Conservation (phyloP, 805 yeast genomes). For the Spathaspora gorwiae region DNA sequence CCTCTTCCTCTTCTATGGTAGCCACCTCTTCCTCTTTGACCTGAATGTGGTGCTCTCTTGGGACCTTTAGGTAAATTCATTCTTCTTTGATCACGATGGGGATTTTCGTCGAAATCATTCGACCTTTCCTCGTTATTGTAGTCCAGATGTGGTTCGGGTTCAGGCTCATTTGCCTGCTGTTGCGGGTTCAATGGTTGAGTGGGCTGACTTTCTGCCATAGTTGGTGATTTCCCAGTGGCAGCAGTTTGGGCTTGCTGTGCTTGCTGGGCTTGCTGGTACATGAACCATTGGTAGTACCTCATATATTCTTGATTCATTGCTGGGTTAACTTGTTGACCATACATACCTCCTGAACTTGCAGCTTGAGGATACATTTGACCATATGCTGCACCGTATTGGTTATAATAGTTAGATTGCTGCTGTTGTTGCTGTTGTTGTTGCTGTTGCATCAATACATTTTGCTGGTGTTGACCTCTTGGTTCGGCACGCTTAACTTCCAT, state of each 20-base stretch:
- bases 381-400: slow-evolving; percentile 19
- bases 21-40: slow-evolving; percentile 28
- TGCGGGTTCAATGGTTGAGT: slow-evolving; percentile 43
- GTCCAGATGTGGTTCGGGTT: slow-evolving; percentile 3
- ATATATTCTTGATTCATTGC: slow-evolving; percentile 63
- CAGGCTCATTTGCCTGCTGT: slow-evolving; percentile 25
- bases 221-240: neutral
- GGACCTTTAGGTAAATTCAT: slow-evolving; percentile 51
- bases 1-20: slow-evolving; percentile 30
- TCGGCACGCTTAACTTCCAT: slow-evolving; percentile 84
- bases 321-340: slow-evolving; percentile 34
- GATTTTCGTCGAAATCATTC: slow-evolving; percentile 10
- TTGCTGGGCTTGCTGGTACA: slow-evolving; percentile 43
- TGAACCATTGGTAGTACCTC: slow-evolving; percentile 62
- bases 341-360: slow-evolving; percentile 9
- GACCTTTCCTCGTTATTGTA: slow-evolving; percentile 5
- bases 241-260: slow-evolving; percentile 26
- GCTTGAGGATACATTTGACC: slow-evolving; percentile 15
- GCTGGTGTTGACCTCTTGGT: slow-evolving; percentile 67
- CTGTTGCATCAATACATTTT: slow-evolving; percentile 30
- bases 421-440: slow-evolving; percentile 21
- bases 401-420: slow-evolving; percentile 2
- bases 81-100: slow-evolving; percentile 21
- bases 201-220: slow-evolving; percentile 17
- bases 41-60: slow-evolving; percentile 34